Evolutionary conservation across 495 filamentous ascomycete genomes (phyloP).

Genomic region (Hypoxylon trugodes): DNA sequence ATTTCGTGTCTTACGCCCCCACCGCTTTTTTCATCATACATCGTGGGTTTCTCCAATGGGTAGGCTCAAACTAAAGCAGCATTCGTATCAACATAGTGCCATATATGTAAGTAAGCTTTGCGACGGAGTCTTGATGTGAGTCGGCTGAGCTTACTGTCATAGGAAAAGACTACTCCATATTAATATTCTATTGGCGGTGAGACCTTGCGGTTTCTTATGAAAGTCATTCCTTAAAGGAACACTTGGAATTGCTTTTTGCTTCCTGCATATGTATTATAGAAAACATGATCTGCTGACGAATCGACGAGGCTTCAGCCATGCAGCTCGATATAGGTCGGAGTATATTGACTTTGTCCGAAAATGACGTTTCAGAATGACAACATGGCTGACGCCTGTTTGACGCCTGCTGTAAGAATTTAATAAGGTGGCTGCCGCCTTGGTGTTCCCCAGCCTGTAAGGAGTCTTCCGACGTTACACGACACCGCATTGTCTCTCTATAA

Average conservation of each 20-base stretch:
- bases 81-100: too few relatives aligned
- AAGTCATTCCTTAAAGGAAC: too few relatives aligned
- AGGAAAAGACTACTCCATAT: too few relatives aligned
- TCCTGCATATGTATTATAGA: too few relatives aligned
- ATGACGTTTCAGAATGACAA: neutral
- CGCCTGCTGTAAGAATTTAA: slow-evolving; percentile 3
- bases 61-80: too few relatives aligned
- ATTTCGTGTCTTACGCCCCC: slow-evolving; percentile 2
- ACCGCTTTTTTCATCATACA: neutral
- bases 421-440: neutral
- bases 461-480: slow-evolving; percentile 5
- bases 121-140: too few relatives aligned
- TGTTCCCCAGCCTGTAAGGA: slow-evolving; percentile 12
- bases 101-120: too few relatives aligned
- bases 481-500: slow-evolving; percentile 7
- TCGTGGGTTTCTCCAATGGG: neutral
- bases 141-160: too few relatives aligned
- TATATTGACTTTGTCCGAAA: neutral
- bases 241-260: too few relatives aligned
- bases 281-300: neutral
- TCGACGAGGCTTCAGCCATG: neutral
- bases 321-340: slow-evolving; percentile 2
- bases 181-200: too few relatives aligned
- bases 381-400: neutral
- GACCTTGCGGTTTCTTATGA: too few relatives aligned